These are phyloP conservation scores for Verbena officinalis DNA, from an alignment of 257 asterid genomes.

Conservation along the genomic window DNA sequence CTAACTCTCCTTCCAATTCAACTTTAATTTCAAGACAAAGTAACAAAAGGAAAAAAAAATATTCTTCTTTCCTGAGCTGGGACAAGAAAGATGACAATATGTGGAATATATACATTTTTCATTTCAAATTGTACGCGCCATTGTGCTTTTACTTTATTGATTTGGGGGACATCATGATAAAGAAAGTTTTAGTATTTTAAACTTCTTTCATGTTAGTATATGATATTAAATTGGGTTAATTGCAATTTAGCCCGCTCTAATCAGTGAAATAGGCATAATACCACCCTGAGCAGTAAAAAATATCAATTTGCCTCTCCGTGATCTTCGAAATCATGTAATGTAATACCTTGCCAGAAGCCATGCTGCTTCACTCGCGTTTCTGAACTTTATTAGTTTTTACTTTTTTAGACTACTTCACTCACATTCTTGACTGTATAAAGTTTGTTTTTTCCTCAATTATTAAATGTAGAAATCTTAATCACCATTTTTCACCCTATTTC, in stretches of 20 bases:
- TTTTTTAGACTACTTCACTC: too few relatives aligned
- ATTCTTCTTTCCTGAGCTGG: neutral
- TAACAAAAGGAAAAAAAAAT: neutral
- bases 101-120: neutral
- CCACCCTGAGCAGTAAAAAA: too few relatives aligned
- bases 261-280: too few relatives aligned
- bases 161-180: neutral
- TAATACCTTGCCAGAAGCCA: too few relatives aligned
- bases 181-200: neutral
- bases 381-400: too few relatives aligned
- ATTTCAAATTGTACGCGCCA: neutral
- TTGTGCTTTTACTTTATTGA: constrained; percentile 13
- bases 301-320: too few relatives aligned
- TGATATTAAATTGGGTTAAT: neutral
- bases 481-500: too few relatives aligned
- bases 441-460: too few relatives aligned
- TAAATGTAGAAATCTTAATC: too few relatives aligned
- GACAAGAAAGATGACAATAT: neutral
- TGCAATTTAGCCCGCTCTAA: too few relatives aligned
- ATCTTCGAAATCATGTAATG: too few relatives aligned
- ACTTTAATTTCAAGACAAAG: neutral
- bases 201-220: neutral
- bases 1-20: neutral
- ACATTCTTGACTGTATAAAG: too few relatives aligned
- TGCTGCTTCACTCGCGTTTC: neutral